phyloP scores from a whole-genome alignment of 73 alveolate genomes.

The Paramecium sonneborni region DNA sequence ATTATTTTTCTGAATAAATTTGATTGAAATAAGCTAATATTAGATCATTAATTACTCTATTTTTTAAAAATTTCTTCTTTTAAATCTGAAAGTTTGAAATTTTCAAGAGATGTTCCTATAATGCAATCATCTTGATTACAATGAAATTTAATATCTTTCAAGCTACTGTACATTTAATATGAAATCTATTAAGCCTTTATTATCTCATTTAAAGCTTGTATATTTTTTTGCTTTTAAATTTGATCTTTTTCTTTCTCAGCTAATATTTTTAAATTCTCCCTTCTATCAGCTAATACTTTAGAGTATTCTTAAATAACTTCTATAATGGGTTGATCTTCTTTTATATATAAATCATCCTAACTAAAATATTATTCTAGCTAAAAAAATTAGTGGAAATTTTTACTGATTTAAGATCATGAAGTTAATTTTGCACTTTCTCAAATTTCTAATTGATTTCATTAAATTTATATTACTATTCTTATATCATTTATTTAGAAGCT shows the following conservation, averaged over 20 bases:
- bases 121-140: not conserved
- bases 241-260: not conserved
- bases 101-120: not conserved
- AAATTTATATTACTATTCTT: not conserved
- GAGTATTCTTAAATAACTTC: not conserved
- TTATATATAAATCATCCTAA: not conserved
- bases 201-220: not conserved
- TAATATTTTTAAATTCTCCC: not conserved
- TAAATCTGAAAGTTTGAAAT: not conserved
- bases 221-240: not conserved
- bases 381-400: not conserved
- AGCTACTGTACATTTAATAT: not conserved
- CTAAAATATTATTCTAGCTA: not conserved
- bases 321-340: not conserved
- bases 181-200: not conserved
- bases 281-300: not conserved
- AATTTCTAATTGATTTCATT: not conserved
- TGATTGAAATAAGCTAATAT: too few species aligned
- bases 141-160: not conserved
- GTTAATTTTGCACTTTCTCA: not conserved
- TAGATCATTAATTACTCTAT: not conserved
- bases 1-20: too few species aligned
- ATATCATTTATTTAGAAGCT: not conserved
- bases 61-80: not conserved
- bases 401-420: not conserved